Conservation (phyloP, 306 rosid genomes). For the Medicago ruthenica region DNA sequence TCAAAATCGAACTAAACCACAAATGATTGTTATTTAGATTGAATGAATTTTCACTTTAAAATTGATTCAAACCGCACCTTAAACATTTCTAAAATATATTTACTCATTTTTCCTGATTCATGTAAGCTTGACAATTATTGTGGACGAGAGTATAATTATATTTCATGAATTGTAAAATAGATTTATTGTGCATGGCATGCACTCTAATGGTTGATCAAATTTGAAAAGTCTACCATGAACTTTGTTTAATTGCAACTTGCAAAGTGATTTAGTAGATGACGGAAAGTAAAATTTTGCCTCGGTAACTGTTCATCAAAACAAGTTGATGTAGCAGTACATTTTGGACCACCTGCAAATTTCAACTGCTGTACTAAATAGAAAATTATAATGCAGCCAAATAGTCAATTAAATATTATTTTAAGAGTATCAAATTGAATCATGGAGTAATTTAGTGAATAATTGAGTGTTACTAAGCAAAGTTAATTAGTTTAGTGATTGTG, state of each 20-base stretch:
- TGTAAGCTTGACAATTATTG: too few species aligned
- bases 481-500: not conserved
- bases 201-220: not conserved
- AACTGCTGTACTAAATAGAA: not conserved
- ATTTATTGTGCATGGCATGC: constrained; percentile 4
- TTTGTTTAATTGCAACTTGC: constrained; percentile 39
- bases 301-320: constrained; percentile 23
- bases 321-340: constrained; percentile 34
- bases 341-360: constrained; percentile 24
- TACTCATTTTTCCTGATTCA: too few species aligned
- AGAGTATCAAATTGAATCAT: constrained; percentile 12
- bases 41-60: too few species aligned
- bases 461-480: constrained; percentile 13
- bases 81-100: too few species aligned
- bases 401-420: constrained; percentile 34
- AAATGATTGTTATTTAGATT: too few species aligned
- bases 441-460: constrained; percentile 18
- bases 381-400: not conserved
- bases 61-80: too few species aligned
- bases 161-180: too few species aligned
- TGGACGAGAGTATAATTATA: too few species aligned
- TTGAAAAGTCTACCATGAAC: constrained; percentile 30
- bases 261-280: constrained; percentile 17
- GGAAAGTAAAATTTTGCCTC: constrained; percentile 31
- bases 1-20: too few species aligned